Evolutionary conservation across 495 filamentous ascomycete species (phyloP), one percentile per base, ranked within the genome.

Genomic region (Xylaria sp.): DNA sequence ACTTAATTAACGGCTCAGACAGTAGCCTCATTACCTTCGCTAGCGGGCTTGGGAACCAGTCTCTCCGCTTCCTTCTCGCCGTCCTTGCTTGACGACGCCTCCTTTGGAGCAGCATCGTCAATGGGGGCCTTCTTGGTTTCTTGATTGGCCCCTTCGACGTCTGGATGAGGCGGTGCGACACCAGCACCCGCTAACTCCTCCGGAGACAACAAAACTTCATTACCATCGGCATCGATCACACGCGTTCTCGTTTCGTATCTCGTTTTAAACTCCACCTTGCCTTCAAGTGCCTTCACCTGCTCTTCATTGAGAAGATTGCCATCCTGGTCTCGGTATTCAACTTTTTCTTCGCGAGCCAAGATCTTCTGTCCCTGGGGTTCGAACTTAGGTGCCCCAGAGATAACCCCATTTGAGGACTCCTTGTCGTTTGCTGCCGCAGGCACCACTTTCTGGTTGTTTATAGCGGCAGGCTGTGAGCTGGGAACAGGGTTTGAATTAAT

Each of bases 311-410:
- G 85, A 50, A 98, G 75, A 74, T 98, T 97, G 62, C 96, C 96
- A 72, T 97, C 84, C 78, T 98, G 93, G 78, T 99, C 96, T 53
- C 96, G 90, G 81, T 97, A 99, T 81, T 99, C 96, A 70, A 98
- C 85, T 70, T 91, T 91, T 77, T 97, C 94, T 78, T 97, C 92
- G 35, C 86, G 86, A 55, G 86, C 87, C 52, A 93, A 62, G 53
- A 94, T 76, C 62, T 85, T 84, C 66, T 88, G 86, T 29, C 85
- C 82, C 44, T 78, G 73, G 24, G 81, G 77, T 57, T 77, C 77
- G 65, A 78, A 74, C 63, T 79, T 75, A n/a, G 82, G 81, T 3
- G 82, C 81, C 41, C 81, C 82, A 14, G 84, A 86, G 69, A 86
- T 81, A 6, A 75, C 76, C 21, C 76, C 77, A 9, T 78, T 74